These are phyloP conservation scores for Pyronema omphalodes DNA, from an alignment of 495 filamentous ascomycete species.

Conservation along the genomic window DNA sequence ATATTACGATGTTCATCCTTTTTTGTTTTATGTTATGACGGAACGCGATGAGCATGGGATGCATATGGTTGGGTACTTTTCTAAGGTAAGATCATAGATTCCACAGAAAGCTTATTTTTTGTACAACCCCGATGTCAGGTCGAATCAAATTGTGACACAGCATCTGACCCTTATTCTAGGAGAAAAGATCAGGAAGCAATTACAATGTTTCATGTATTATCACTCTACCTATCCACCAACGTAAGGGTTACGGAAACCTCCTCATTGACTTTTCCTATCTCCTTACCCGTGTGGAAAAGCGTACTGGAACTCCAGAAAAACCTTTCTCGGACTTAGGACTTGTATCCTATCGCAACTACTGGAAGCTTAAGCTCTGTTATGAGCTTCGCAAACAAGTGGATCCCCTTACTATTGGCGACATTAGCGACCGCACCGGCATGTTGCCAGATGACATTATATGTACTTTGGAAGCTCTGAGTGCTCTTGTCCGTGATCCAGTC, in stretches of 20 bases:
- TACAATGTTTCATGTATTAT: constrained; percentile 97
- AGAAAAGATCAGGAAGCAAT: constrained; percentile 83
- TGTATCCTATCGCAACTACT: constrained; percentile 93
- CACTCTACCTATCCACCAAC: constrained; percentile 85
- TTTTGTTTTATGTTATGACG: constrained; percentile 96
- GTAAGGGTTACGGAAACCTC: constrained; percentile 90
- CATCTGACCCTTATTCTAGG: constrained; percentile 24
- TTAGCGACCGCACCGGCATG: constrained; percentile 84
- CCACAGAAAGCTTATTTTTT: neutral
- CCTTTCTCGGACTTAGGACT: constrained; percentile 94
- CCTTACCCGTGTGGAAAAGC: constrained; percentile 76
- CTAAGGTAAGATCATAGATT: constrained; percentile 36
- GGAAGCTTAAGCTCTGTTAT: constrained; percentile 75
- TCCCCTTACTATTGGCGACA: constrained; percentile 37
- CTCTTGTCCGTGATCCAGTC: constrained; percentile 72
- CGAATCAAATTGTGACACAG: neutral
- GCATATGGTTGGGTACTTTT: constrained; percentile 97
- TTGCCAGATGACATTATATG: constrained; percentile 92
- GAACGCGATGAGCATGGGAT: constrained; percentile 85
- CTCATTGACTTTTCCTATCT: constrained; percentile 97
- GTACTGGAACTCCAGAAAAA: constrained; percentile 92
- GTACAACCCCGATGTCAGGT: neutral
- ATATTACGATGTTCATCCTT: constrained; percentile 97
- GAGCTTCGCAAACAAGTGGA: constrained; percentile 47
- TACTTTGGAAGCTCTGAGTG: constrained; percentile 71